Evolutionary conservation across 1,284 basidiomycete genomes (phyloP).

Genomic region (Puccinia brachypodii): DNA sequence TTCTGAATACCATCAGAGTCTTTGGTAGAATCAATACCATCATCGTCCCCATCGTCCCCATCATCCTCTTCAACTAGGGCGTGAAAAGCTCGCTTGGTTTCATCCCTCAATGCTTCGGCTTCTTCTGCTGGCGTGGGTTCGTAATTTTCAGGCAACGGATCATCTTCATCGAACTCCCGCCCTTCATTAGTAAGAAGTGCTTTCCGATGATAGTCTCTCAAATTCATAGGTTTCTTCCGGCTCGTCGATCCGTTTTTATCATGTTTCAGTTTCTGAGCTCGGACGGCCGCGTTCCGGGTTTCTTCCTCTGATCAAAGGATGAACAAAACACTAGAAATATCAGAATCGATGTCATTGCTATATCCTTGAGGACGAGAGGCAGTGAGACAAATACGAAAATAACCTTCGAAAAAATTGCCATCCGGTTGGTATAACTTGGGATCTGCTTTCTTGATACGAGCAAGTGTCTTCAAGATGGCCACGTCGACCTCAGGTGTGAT

Average conservation of each 20-base stretch:
- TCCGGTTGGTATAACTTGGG: constrained; percentile 74
- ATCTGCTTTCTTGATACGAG: constrained; percentile 79
- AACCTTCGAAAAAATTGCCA: constrained; percentile 74
- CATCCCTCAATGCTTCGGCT: constrained; percentile 71
- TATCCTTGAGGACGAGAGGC: constrained; percentile 8
- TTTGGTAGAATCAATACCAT: constrained; percentile 60
- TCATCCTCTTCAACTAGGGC: constrained; percentile 61
- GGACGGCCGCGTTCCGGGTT: constrained; percentile 53
- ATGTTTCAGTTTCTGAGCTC: constrained; percentile 48
- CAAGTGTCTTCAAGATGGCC: constrained; percentile 87
- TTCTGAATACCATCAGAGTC: constrained; percentile 61
- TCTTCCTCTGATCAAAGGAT: constrained; percentile 54
- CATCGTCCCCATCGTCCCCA: constrained; percentile 53
- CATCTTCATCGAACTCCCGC: constrained; percentile 46
- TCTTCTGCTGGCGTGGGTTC: constrained; percentile 73
- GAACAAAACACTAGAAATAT: neutral
- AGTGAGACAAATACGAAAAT: constrained; percentile 50
- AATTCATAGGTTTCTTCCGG: constrained; percentile 57
- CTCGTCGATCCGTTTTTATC: constrained; percentile 54
- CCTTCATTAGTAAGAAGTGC: constrained; percentile 56
- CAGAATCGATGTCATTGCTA: neutral
- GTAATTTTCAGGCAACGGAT: constrained; percentile 27
- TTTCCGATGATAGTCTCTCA: constrained; percentile 60
- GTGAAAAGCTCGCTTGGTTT: constrained; percentile 78
- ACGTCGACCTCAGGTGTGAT: constrained; percentile 91